Percentiles rank a stretch among this genome's conserved stretches.
phyloP scores from a whole-genome alignment of 2,329 filamentous ascomycete species.

The Hymenoscyphus fructigenus region DNA sequence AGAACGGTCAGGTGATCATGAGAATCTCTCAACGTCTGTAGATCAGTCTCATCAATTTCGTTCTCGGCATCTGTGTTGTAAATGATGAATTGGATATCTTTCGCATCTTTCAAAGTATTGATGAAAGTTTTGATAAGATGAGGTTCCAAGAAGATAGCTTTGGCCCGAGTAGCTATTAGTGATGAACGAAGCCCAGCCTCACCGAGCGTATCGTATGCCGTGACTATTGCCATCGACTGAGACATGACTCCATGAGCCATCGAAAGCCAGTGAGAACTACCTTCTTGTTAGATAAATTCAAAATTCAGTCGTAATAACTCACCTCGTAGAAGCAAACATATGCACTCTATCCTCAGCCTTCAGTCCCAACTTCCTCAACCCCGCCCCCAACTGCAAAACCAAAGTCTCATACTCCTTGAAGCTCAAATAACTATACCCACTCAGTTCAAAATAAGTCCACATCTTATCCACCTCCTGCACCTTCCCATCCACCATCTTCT shows the following conservation, averaged over 20 bases:
- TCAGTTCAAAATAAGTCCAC: conserved; percentile 83
- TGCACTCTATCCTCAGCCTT: conserved; percentile 65
- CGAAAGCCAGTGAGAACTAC: conserved; percentile 43
- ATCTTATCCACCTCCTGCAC: conserved; percentile 79
- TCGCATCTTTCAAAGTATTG: conserved; percentile 58
- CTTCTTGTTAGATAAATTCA: not conserved
- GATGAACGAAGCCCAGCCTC: conserved; percentile 81
- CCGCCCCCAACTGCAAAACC: conserved; percentile 64
- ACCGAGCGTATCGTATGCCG: conserved; percentile 88
- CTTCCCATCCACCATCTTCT: conserved; percentile 78
- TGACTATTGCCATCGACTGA: conserved; percentile 86
- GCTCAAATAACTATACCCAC: conserved; percentile 70
- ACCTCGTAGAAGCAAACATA: conserved; percentile 72
- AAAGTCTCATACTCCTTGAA: conserved; percentile 75
- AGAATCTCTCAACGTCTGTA: conserved; percentile 51
- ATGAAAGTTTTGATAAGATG: conserved; percentile 61
- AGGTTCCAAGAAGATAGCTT: conserved; percentile 82
- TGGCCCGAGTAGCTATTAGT: conserved; percentile 73
- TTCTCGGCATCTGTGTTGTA: conserved; percentile 53
- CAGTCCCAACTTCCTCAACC: conserved; percentile 69
- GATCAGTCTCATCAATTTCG: conserved; percentile 48
- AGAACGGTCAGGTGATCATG: conserved; percentile 52
- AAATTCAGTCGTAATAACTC: not conserved
- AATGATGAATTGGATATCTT: conserved; percentile 50
- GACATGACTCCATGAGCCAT: conserved; percentile 58